Conservation (phyloP, 202 grass and related monocot species). For the Zoysia matrella region DNA sequence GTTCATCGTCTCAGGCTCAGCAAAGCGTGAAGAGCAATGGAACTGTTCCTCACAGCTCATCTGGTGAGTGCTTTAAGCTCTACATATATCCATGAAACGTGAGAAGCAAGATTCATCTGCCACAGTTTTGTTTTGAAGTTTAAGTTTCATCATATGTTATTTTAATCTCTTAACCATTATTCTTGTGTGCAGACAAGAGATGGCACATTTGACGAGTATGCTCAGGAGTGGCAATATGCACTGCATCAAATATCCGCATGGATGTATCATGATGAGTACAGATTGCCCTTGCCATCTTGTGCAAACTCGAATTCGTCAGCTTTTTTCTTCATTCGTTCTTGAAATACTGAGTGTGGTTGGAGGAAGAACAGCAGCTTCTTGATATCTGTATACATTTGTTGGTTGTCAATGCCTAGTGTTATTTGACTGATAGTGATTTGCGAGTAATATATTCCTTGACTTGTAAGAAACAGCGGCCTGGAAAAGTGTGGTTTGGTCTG, state of each 20-base stretch:
- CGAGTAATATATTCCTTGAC: slow-evolving; percentile 61
- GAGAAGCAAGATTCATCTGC: background rate
- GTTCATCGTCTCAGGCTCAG: slow-evolving; percentile 78
- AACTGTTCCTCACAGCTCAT: slow-evolving; percentile 56
- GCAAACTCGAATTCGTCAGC: slow-evolving; percentile 55
- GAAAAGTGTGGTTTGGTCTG: slow-evolving; percentile 49
- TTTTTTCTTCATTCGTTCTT: slow-evolving; percentile 47
- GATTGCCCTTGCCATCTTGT: slow-evolving; percentile 36
- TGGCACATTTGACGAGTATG: slow-evolving; percentile 76
- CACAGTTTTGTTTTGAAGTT: background rate
- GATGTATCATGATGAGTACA: slow-evolving; percentile 46
- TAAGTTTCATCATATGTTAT: background rate
- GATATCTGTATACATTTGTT: slow-evolving; percentile 59
- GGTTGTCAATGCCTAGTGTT: slow-evolving; percentile 48
- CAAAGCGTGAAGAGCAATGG: slow-evolving; percentile 66
- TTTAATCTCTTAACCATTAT: background rate
- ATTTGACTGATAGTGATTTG: slow-evolving; percentile 59
- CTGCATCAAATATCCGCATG: slow-evolving; percentile 42
- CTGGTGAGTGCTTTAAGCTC: slow-evolving; percentile 54
- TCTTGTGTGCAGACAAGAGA: slow-evolving; percentile 68
- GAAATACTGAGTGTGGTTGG: slow-evolving; percentile 37
- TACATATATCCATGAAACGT: background rate
- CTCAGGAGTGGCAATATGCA: background rate
- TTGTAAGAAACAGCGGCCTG: slow-evolving; percentile 45
- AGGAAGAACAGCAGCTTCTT: slow-evolving; percentile 49